These are phyloP conservation scores for Stagonosporopsis chrysanthemi DNA, from an alignment of 2,329 filamentous ascomycete species.

Conservation along the genomic window DNA sequence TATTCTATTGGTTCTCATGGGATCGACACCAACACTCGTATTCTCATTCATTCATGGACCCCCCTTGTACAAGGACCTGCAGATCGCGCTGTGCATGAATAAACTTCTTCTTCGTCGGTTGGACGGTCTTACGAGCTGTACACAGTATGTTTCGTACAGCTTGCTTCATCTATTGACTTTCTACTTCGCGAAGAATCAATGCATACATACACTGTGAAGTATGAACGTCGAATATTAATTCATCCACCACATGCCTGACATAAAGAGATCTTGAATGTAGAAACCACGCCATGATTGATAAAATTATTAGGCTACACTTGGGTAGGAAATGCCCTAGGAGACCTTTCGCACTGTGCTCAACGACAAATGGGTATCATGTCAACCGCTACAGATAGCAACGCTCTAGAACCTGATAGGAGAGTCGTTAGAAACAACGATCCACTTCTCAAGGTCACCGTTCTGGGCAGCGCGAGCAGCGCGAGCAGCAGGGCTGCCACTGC, in stretches of 20 bases:
- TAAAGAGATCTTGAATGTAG: constrained; percentile 16
- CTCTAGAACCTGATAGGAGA: constrained; percentile 40
- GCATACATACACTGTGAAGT: constrained; percentile 29
- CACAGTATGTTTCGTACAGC: not conserved
- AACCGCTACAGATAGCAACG: constrained; percentile 19
- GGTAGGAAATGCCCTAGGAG: constrained; percentile 21
- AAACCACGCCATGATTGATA: constrained; percentile 28
- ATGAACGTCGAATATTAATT: constrained; percentile 37
- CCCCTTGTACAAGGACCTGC: not conserved
- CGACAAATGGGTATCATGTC: constrained; percentile 36
- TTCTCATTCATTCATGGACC: too few species aligned
- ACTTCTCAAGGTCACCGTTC: constrained; percentile 34
- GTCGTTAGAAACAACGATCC: constrained; percentile 39
- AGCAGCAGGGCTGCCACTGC: constrained; percentile 40
- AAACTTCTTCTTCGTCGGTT: not conserved
- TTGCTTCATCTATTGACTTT: constrained; percentile 1
- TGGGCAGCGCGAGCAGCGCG: constrained; percentile 34
- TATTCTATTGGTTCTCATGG: too few species aligned
- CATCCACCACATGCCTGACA: constrained; percentile 19
- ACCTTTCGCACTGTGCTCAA: constrained; percentile 12
- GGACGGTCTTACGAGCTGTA: not conserved
- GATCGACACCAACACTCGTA: too few species aligned
- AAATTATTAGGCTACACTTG: constrained; percentile 28
- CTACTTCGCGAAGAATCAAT: constrained; percentile 23
- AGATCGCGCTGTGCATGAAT: not conserved